phyloP scores from a whole-genome alignment of 2,329 filamentous ascomycete genomes.

The Cladosporium colombiae region DNA sequence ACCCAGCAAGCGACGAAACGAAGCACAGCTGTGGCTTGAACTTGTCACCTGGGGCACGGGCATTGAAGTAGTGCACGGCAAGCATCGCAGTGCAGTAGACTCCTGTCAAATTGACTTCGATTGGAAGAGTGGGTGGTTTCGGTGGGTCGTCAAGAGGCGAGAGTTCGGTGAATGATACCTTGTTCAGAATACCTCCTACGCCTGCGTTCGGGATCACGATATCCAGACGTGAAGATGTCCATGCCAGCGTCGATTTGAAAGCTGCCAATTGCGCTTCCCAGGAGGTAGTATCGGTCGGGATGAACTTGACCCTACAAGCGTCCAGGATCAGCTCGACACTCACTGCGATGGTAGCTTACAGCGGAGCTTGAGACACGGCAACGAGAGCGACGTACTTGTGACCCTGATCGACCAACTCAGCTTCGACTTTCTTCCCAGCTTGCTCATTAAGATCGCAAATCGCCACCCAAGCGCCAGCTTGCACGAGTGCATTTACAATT shows the following conservation, averaged over 20 bases:
- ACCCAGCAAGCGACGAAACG: conserved; percentile 27
- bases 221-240: conserved; percentile 31
- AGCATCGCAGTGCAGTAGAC: conserved; percentile 34
- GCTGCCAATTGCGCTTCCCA: conserved; percentile 32
- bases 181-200: conserved; percentile 26
- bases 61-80: conserved; percentile 40
- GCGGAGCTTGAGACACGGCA: too few species aligned
- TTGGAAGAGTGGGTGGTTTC: conserved; percentile 7
- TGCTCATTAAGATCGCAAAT: conserved; percentile 31
- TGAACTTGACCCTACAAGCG: conserved; percentile 32
- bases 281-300: conserved; percentile 30
- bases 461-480: conserved; percentile 34
- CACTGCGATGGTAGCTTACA: neutral
- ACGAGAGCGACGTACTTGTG: conserved; percentile 8
- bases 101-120: conserved; percentile 35
- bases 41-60: neutral
- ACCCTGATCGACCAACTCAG: conserved; percentile 19
- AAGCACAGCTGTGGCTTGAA: conserved; percentile 29
- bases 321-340: neutral
- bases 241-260: conserved; percentile 35
- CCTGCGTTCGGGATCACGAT: conserved; percentile 34
- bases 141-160: conserved; percentile 7
- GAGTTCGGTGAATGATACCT: neutral
- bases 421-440: neutral
- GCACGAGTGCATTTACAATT: conserved; percentile 29